Base-by-base conservation (phyloP, 768 basidiomycete genomes). In the Antrodiella citrinella region DNA sequence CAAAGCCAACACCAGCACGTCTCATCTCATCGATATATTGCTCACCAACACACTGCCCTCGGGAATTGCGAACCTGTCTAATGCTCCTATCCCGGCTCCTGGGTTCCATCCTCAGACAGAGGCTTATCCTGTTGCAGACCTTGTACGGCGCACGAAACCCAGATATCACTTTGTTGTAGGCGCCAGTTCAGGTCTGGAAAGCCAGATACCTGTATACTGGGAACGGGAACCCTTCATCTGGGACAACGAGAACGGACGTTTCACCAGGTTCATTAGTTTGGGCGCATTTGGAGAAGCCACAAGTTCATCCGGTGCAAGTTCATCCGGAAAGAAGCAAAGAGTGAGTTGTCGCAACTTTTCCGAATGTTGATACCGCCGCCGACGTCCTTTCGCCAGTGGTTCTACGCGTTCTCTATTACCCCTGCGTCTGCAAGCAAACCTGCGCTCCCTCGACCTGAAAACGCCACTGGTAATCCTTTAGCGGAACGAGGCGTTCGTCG, bases 191-290 rank as follows among this genome's bases (percentile, higher is more conserved):
- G 15, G 30, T 15, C 7, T 7, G 30, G 7, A 35, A 35, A 30
- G 41, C 10, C 25, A 46, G 38, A 20, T 26, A 4, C 75, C 86
- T 0, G 76, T 75, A 48, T 99, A 96, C 64, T 98, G 94, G 93
- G 96, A 99, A 65, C 73, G 94, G 47, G 93, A 97, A 52, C 94
- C 96, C 1, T 95, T 84, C 62, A 64, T 77, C 3, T 97, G 93
- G 93, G 78, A 80, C 40, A 83, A 82, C 26, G 82, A 84, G 47
- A 69, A 70, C 22, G 76, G 73, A 18, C 77, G 90, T 25, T 69
- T 86, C 38, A 80, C 84, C 24, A 74, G 92, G 35, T 94, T 95
- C 55, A 76, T 99, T 41, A 84, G 86, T 53, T 72, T 99, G 5
- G 96, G 92, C 26, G 75, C 85, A n/a, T 89, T 97, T 62, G 82